Evolutionary conservation across 352 stramenopile genomes (phyloP), one percentile per base, ranked within the genome.

Genomic region (Globisporangium splendens): DNA sequence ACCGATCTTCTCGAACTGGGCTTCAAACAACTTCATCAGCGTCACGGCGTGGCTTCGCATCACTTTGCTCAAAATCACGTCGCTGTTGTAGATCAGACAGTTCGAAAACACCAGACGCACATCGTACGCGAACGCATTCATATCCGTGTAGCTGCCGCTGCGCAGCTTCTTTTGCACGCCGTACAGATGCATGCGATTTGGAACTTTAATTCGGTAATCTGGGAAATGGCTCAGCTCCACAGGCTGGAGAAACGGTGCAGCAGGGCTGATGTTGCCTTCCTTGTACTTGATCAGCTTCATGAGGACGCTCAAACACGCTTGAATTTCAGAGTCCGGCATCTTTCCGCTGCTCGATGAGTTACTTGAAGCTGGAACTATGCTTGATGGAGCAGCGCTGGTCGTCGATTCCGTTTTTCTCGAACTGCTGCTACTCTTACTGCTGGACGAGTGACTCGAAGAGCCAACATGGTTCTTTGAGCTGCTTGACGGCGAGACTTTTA

Each of bases 221-320:
- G 83, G 83, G 28, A 93, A 95, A 60, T 93, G 79, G 10, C 56
- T 86, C 46, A 91, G 67, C 46, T 95, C 86, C 31, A 95, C 86
- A 0, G 86, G 83, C 47, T 93, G 80, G 7, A 95, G 68, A 50
- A 95, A 95, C 10, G 86, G 84, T 13, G 82, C 76, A 3, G 86
- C 86, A 4, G 83, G 75, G 33, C 72, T 85, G 35, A 89, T 72
- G 54, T 71, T 86, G 1, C 73, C 79, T 56, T 93, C 86, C 58
- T 93, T 93, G 62, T 89, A 83, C 69, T 93, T 93, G 72, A 93
- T 89, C 58, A 95, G 58, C 54, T 89, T 91, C 76, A 90, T 91
- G 38, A 95, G 63, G 8, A 93, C 52, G 1, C 56, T 59, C 0
- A 87, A 72, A 46, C 83, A 95, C 15, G 77, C 72, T 8, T 65